Evolutionary conservation across 2,329 filamentous ascomycete species (phyloP).

Genomic region (Cryphonectria parasitica): DNA sequence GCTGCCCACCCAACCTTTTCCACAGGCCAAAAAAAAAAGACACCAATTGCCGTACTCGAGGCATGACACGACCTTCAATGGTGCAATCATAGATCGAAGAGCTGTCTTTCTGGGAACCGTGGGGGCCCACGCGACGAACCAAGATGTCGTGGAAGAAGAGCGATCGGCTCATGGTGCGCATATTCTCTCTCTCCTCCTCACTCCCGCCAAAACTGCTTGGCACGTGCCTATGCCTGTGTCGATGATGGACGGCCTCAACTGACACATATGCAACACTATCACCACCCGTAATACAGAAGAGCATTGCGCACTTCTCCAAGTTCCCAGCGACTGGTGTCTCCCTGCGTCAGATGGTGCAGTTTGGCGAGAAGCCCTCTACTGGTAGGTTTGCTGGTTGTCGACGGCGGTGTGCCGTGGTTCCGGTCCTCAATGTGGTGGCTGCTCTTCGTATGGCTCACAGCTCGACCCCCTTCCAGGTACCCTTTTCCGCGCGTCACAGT

Average conservation of each 20-base stretch:
- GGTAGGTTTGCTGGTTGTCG: constrained; percentile 56
- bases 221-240: neutral
- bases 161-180: constrained; percentile 73
- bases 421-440: neutral
- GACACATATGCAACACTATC: neutral
- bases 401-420: neutral
- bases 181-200: neutral
- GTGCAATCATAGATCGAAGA: constrained; percentile 25
- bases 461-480: constrained; percentile 64
- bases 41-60: neutral
- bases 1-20: neutral
- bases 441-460: constrained; percentile 20
- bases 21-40: neutral
- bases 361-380: constrained; percentile 89
- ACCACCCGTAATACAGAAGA: constrained; percentile 53
- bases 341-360: constrained; percentile 98
- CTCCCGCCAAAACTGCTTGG: neutral
- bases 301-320: constrained; percentile 94
- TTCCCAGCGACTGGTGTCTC: constrained; percentile 97
- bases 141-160: constrained; percentile 93
- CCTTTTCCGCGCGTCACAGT: constrained; percentile 95
- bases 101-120: constrained; percentile 25
- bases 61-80: constrained; percentile 23
- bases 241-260: neutral
- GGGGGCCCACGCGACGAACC: constrained; percentile 35